Evolutionary conservation across 345 rosid genomes (phyloP).

Genomic region (Cardiospermum halicacabum): DNA sequence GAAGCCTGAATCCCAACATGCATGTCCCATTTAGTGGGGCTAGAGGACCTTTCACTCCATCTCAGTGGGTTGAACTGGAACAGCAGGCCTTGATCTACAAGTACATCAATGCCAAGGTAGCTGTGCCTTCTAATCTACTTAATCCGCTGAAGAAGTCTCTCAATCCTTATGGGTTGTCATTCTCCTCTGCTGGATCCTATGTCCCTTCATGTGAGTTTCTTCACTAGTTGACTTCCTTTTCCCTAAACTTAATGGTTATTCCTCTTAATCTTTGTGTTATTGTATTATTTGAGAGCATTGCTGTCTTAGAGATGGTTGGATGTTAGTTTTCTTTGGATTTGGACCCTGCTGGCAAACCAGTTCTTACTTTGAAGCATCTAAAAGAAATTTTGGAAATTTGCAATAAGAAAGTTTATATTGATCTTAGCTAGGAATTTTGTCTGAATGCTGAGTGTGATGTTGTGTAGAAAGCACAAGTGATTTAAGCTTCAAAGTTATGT

Average conservation of each 20-base stretch:
- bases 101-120: conserved; percentile 49
- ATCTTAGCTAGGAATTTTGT: conserved; percentile 15
- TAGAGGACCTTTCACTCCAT: conserved; percentile 56
- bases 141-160: conserved; percentile 44
- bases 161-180: conserved; percentile 34
- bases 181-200: conserved; percentile 35
- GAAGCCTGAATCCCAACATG: conserved; percentile 51
- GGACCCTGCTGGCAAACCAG: not conserved
- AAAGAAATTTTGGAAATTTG: conserved; percentile 11
- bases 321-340: not conserved
- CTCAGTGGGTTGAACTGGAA: conserved; percentile 68
- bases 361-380: conserved; percentile 11
- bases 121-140: conserved; percentile 67
- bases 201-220: conserved; percentile 43
- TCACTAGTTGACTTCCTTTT: no score
- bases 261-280: not conserved
- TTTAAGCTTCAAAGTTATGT: conserved; percentile 13
- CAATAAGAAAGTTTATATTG: conserved; percentile 9
- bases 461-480: conserved; percentile 12
- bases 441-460: conserved; percentile 6
- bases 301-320: not conserved
- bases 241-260: not conserved
- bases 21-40: conserved; percentile 39
- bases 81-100: conserved; percentile 77
- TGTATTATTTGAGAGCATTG: not conserved